Base-by-base conservation (phyloP, 1,284 basidiomycete species). In the Coniferiporia sulphurascens region DNA sequence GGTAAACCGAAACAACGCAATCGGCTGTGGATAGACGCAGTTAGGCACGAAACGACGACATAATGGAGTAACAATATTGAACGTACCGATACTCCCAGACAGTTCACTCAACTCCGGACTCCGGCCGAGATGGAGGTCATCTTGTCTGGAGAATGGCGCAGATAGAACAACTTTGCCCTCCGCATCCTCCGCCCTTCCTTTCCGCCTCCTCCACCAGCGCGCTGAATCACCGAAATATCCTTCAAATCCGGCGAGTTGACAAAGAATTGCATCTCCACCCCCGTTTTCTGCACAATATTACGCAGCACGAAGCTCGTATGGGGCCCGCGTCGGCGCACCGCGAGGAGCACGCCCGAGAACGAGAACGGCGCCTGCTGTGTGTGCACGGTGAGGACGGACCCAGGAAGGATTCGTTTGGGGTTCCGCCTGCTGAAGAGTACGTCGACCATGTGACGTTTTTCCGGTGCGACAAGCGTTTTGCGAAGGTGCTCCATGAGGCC, bases 251-350 rank as follows among this genome's bases (percentile, higher is more conserved):
- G 94, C 55, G 86, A 89, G 69, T 84, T 86, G 62, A 88, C 84
- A 70, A 87, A 93, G 75, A 92, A 91, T 68, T 87, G 88, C 86
- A 93, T 88, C 77, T 97, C 94, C 41, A 95, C 87, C 15, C 93
- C 94, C 9, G 88, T 91, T 65, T 91, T 81, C 67, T 93, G 89
- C 60, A 97, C 82, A 65, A 96, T 82, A 74, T 96, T 97, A 63
- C 95, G 82, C 53, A 97, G 73, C 52, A 86, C 78, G 70, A 97
- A 91, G 38, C 84, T 86, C 22, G 92, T 93, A 73, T 92, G 90
- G 32, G 84, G 78, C 0, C 94, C 94, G 48, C 89, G 82, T 61
- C 92, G 81, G 55, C 89, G 83, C 62, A 94, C 81, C 48, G 84
- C 82, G 68, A 95, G 81, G 55, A 97, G 78, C 50, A 97, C 89